phyloP scores from a whole-genome alignment of 2,329 filamentous ascomycete genomes.

The Microascus cirrosus region DNA sequence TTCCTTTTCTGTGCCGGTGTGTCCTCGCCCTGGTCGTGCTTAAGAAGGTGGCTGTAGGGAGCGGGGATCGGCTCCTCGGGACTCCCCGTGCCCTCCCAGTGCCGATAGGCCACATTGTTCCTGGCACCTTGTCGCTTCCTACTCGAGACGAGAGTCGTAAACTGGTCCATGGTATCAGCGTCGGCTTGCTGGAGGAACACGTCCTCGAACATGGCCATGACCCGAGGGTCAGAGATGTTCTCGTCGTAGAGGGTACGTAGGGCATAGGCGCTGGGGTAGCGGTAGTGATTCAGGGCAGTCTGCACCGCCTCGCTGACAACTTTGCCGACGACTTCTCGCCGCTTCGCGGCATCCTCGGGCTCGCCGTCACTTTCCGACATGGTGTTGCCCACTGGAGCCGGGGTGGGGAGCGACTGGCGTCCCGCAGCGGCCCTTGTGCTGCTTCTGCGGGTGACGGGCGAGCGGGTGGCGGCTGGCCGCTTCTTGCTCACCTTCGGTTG shows the following conservation, averaged over 20 bases:
- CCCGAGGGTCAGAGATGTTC: constrained; percentile 34
- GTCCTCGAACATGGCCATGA: constrained; percentile 46
- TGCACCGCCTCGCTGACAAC: constrained; percentile 48
- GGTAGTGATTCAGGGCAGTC: constrained; percentile 42
- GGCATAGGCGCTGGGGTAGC: constrained; percentile 52
- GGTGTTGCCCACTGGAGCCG: constrained; percentile 8
- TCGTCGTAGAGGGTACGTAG: constrained; percentile 50
- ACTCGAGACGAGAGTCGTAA: constrained; percentile 35
- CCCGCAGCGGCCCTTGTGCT: background rate
- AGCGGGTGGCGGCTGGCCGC: background rate
- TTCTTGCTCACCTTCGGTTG: constrained; percentile 1
- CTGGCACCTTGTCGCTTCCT: constrained; percentile 48
- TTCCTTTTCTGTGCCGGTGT: constrained; percentile 23
- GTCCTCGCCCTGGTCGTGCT: constrained; percentile 22
- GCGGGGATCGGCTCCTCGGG: constrained; percentile 34
- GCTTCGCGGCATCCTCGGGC: constrained; percentile 17
- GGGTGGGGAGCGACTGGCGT: constrained; percentile 5
- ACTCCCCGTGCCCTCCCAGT: background rate
- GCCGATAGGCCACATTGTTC: constrained; percentile 27
- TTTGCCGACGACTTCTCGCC: constrained; percentile 30
- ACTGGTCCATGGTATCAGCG: constrained; percentile 36
- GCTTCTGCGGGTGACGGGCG: constrained; percentile 10
- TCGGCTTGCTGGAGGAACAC: constrained; percentile 48
- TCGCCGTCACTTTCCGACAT: constrained; percentile 5
- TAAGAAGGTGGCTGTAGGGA: constrained; percentile 36